phyloP scores from a whole-genome alignment of 352 stramenopile genomes.

The Pythium oligandrum region DNA sequence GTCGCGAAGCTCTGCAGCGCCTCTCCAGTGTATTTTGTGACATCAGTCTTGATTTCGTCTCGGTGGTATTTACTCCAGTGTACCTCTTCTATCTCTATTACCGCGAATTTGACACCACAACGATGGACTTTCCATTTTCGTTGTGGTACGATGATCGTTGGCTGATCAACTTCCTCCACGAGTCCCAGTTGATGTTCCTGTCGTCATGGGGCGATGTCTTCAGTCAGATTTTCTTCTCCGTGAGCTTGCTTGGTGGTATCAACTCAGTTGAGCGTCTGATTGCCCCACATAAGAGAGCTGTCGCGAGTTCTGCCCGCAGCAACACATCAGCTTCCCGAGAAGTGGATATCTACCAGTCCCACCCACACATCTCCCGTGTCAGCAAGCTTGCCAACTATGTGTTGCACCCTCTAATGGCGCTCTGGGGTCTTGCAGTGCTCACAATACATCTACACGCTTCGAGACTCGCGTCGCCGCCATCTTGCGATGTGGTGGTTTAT shows the following conservation, averaged over 20 bases:
- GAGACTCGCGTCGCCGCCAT: slow-evolving; percentile 1
- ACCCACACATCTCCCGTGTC: not conserved
- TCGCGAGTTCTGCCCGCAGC: too few relatives aligned
- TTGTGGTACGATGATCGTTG: slow-evolving; percentile 16
- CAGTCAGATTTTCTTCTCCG: slow-evolving; percentile 11
- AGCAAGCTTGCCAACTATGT: not conserved
- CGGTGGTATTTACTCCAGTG: slow-evolving; percentile 5
- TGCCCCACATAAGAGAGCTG: too few relatives aligned
- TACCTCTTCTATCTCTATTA: slow-evolving; percentile 5
- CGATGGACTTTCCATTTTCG: not conserved
- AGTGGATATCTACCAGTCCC: too few relatives aligned
- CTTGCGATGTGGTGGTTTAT: slow-evolving; percentile 11
- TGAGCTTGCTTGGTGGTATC: slow-evolving; percentile 9
- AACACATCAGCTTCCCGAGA: too few relatives aligned
- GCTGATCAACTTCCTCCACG: slow-evolving; percentile 9
- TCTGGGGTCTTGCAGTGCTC: slow-evolving; percentile 6
- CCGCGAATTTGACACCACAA: not conserved
- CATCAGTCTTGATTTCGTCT: slow-evolving; percentile 13
- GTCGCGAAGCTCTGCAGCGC: slow-evolving; percentile 5
- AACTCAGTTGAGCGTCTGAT: slow-evolving; percentile 6
- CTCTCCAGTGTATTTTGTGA: slow-evolving; percentile 8
- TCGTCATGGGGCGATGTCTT: slow-evolving; percentile 11
- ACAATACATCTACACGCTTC: slow-evolving; percentile 9
- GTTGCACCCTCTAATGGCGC: not conserved
- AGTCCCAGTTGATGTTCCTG: slow-evolving; percentile 12